Evolutionary conservation across 495 filamentous ascomycete species (phyloP), one percentile per base, ranked within the genome.

Genomic region (Oidiodendron maius): DNA sequence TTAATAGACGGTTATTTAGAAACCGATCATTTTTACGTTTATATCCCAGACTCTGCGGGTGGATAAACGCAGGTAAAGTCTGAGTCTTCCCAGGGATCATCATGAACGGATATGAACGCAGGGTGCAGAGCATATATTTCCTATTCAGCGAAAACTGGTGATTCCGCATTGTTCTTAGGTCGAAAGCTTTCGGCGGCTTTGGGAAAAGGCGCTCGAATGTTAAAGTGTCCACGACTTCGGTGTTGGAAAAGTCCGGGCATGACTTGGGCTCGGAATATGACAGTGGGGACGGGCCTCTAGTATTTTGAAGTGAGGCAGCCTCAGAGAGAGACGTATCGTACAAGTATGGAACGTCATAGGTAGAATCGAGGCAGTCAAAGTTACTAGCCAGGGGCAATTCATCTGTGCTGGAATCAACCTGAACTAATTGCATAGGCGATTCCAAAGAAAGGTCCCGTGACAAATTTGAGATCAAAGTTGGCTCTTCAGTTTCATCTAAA

Each of bases 41-140:
- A 10, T n/a, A 30, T 21, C 13, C 6, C 28, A 16, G 18, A n/a
- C 26, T 42, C 8, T 9, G 3, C 16, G 40, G 40, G 16, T 52
- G 49, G 11, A 52, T 45, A 22, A 52, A 52, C 13, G 49, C 41
- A n/a, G 49, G 49, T 30, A 39, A 15, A 2, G 30, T 40, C 3
- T 24, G 21, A 11, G n/a, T n/a, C n/a, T n/a, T n/a, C n/a, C 23
- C 24, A 0, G 40, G 22, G 6, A 52, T 15, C 17, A 52, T 32
- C 40, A 45, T 46, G 3, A 22, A 9, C 12, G 40, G 18, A 38
- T 45, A 52, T 18, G 49, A 38, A 2, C 42, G 39, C 13, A 52
- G 40, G 17, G 23, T 32, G 17, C 28, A 39, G 15, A 45, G 12
- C 3, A 52, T 24, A 10, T 21, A 46, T 12, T 23, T 46, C 22